Base-by-base conservation (phyloP, 768 basidiomycete species). In the Lactarius akahatsu region DNA sequence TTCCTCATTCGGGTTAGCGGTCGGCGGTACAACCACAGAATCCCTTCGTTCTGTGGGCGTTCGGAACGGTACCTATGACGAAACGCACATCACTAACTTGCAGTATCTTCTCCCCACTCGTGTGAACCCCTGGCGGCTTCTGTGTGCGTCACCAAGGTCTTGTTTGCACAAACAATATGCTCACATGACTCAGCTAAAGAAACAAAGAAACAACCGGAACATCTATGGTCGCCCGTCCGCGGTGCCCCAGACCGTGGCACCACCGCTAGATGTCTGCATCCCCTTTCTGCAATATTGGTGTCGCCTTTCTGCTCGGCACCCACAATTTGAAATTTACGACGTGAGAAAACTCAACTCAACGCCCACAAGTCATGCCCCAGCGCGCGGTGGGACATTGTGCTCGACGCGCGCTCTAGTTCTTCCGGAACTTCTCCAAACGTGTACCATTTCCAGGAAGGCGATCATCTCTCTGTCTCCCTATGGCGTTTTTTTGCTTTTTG, bases 1-100 rank as follows among this genome's bases (percentile, higher is more conserved):
- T 61, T 26, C 64, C 65, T 23, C 3, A 61, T 65, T 20, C 45
- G 57, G 59, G 28, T 40, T 61, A 65, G 65, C 20, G 4, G 28
- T 30, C 28, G 32, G 55, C 20, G 23, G 28, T 4, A 34, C 30
- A 8, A 10, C 50, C 13, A 11, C 10, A 4, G 32, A 20, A 50
- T 11, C 45, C 47, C 23, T 50, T 50, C 23, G 23, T 23, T 50
- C n/a, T 26, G 47, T n/a, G 23, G 23, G 3, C 23, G 26, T 15
- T 5, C 2, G 2, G 50, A 26, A 26, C 50, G 2, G 50, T 52
- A 26, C 50, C 50, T 52, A 59, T 64, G 43, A 59, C 63, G 57
- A 64, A 38, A 52, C 15, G 50, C 28, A 26, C 28, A 47, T 47
- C 26, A 65, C 9, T 9, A 30, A 30, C 30, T 30, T 30, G 5